These are phyloP conservation scores for Aspergillus diversus DNA, from an alignment of 495 filamentous ascomycete genomes.

Conservation along the genomic window DNA sequence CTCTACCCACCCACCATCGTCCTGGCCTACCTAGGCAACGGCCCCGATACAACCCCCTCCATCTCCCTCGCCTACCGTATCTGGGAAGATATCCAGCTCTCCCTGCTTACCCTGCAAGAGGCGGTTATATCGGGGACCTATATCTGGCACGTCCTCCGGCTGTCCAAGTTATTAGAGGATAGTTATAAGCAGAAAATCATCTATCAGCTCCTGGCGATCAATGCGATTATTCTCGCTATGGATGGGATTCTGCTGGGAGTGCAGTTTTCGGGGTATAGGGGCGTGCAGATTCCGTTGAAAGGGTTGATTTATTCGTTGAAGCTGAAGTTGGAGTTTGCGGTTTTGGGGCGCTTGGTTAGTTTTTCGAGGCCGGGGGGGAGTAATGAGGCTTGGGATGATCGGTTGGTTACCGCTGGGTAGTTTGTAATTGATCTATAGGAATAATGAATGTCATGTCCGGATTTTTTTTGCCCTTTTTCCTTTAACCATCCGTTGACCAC, in stretches of 20 bases:
- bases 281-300: slow-evolving; percentile 1
- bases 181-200: background rate
- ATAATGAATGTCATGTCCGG: no score
- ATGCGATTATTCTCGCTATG: slow-evolving; percentile 1
- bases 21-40: background rate
- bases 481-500: no score
- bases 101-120: background rate
- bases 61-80: background rate
- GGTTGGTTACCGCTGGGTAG: no score
- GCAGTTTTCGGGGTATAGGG: background rate
- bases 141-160: background rate
- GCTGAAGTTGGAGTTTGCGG: slow-evolving; percentile 7
- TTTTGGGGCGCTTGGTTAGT: background rate
- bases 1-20: background rate
- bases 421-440: no score
- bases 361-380: no score
- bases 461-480: no score
- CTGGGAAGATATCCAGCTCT: slow-evolving; percentile 5
- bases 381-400: no score
- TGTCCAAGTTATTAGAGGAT: background rate
- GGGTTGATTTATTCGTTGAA: background rate
- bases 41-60: background rate
- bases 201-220: slow-evolving; percentile 5
- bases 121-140: background rate
- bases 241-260: background rate